A percentile compares a stretch with the other conserved stretches of the same genome.
Conservation (phyloP, 2,329 filamentous ascomycete species). For the Mariannaea elegans region DNA sequence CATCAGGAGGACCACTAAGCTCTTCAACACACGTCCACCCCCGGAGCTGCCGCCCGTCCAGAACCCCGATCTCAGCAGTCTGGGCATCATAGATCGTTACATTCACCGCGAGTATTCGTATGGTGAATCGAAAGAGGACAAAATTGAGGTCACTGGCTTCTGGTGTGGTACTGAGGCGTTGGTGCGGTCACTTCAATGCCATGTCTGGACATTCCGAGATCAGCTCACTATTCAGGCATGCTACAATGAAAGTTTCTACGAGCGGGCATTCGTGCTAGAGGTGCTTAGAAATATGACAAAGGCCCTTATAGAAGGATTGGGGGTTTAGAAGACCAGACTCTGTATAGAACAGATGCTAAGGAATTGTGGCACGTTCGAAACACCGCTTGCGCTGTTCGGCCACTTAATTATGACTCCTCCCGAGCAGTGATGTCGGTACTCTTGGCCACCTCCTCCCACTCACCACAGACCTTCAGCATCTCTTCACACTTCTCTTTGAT, state of each 20-base stretch:
- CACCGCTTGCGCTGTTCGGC: no score
- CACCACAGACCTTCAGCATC: slow-evolving; percentile 57
- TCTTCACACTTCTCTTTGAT: slow-evolving; percentile 61
- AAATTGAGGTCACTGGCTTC: not conserved
- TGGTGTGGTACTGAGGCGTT: not conserved
- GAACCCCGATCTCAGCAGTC: slow-evolving; percentile 4
- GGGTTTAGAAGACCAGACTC: no score
- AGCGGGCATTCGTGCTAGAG: not conserved
- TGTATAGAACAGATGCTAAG: no score
- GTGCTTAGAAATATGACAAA: not conserved
- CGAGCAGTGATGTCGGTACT: no score
- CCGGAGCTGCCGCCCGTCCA: not conserved
- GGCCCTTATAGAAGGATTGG: not conserved
- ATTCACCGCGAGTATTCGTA: not conserved
- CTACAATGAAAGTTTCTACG: slow-evolving; percentile 5
- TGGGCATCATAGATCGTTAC: not conserved
- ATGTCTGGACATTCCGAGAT: slow-evolving; percentile 1
- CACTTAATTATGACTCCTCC: no score
- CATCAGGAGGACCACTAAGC: not conserved
- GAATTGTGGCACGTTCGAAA: no score
- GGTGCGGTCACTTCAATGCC: not conserved
- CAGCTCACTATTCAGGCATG: slow-evolving; percentile 1
- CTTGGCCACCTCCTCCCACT: slow-evolving; percentile 58
- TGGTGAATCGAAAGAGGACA: not conserved
- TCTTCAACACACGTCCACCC: not conserved